Evolutionary conservation across 768 basidiomycete species (phyloP).

Genomic region (Tylopilus rubrobrunneus): DNA sequence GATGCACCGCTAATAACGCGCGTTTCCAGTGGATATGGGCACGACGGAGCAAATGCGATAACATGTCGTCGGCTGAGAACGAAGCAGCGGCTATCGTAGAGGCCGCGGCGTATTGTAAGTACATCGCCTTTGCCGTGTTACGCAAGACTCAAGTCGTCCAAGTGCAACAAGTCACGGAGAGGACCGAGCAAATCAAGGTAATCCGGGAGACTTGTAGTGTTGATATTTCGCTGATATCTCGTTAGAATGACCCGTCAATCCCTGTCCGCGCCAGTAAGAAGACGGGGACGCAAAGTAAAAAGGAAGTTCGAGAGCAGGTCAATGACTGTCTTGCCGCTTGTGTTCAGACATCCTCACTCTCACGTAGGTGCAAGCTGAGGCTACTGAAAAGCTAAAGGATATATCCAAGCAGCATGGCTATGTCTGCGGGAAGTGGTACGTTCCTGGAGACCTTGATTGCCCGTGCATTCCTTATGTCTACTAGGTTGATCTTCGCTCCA

Average conservation of each 20-base stretch:
- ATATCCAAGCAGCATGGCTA: slow-evolving; percentile 54
- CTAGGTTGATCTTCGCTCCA: slow-evolving; percentile 65
- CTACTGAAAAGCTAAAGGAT: slow-evolving; percentile 53
- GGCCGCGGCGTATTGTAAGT: slow-evolving; percentile 41
- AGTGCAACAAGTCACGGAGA: slow-evolving; percentile 59
- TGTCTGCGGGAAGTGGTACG: slow-evolving; percentile 66
- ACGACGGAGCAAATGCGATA: slow-evolving; percentile 10
- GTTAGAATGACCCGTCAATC: slow-evolving; percentile 60
- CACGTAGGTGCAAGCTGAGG: slow-evolving; percentile 54
- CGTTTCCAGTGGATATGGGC: slow-evolving; percentile 67
- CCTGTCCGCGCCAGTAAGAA: slow-evolving; percentile 69
- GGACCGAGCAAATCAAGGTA: slow-evolving; percentile 61
- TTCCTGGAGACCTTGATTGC: background rate
- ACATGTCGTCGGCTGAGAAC: slow-evolving; percentile 6
- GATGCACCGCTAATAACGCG: slow-evolving; percentile 1
- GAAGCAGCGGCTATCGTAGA: slow-evolving; percentile 39
- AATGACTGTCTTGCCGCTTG: background rate
- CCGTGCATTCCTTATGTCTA: background rate
- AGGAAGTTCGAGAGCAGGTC: slow-evolving; percentile 69
- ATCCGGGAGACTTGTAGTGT: background rate
- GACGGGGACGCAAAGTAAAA: slow-evolving; percentile 69
- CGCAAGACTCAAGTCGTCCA: background rate
- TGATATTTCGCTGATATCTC: slow-evolving; percentile 1
- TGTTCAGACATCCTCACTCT: background rate
- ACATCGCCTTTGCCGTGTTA: background rate